These are phyloP conservation scores for Pseudozyma tsukubaensis DNA, from an alignment of 1,284 basidiomycete genomes.

Conservation along the genomic window DNA sequence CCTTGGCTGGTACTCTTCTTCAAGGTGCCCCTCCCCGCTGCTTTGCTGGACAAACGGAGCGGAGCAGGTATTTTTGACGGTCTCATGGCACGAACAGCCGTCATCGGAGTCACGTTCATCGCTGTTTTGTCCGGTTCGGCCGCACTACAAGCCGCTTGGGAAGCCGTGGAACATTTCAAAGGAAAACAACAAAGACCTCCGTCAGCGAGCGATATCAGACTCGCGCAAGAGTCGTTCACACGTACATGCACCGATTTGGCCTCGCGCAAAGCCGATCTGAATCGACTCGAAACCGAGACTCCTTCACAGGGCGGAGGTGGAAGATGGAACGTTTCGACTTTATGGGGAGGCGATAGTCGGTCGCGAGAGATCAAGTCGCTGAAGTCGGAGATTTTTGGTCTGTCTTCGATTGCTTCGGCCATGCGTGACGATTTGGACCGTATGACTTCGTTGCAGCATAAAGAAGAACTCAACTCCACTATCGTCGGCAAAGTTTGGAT, in stretches of 20 bases:
- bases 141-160: conserved; percentile 70
- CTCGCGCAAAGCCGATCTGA: conserved; percentile 45
- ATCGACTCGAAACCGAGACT: conserved; percentile 37
- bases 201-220: conserved; percentile 30
- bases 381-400: conserved; percentile 68
- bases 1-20: conserved; percentile 61
- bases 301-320: conserved; percentile 2
- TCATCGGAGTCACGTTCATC: conserved; percentile 70
- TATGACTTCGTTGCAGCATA: conserved; percentile 64
- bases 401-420: conserved; percentile 68
- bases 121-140: conserved; percentile 69
- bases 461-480: conserved; percentile 65
- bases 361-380: conserved; percentile 63
- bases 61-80: conserved; percentile 41
- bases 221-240: conserved; percentile 47
- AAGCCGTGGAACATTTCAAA: conserved; percentile 67
- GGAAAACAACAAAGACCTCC: conserved; percentile 36
- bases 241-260: conserved; percentile 52
- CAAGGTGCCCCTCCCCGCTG: conserved; percentile 61
- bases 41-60: conserved; percentile 25
- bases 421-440: conserved; percentile 69
- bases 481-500: conserved; percentile 66
- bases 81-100: conserved; percentile 66
- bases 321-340: conserved; percentile 28
- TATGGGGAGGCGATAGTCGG: conserved; percentile 39